Evolutionary conservation across 306 rosid species (phyloP).

Genomic region (Quercus bicolor): DNA sequence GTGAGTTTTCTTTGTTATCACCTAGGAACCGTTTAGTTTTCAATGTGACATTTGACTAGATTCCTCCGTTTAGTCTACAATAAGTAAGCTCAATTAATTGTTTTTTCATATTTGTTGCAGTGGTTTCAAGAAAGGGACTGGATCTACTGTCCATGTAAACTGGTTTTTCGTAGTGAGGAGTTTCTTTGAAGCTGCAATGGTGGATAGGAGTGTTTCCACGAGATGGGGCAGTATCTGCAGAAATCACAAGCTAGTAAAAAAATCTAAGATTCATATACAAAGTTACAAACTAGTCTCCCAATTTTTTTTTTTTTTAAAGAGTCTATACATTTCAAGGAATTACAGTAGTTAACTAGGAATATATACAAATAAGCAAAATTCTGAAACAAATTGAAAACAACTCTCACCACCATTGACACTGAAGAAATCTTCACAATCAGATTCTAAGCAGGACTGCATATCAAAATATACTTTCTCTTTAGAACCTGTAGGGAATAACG

Average conservation of each 20-base stretch:
- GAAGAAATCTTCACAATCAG: conserved; percentile 49
- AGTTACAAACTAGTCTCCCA: background rate
- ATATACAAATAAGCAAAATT: background rate
- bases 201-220: background rate
- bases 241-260: background rate
- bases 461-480: conserved; percentile 32
- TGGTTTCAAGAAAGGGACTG: background rate
- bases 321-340: background rate
- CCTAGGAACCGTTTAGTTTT: background rate
- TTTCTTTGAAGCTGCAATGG: background rate
- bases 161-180: background rate
- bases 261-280: background rate
- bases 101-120: conserved; percentile 18
- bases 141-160: background rate
- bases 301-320: background rate
- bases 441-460: conserved; percentile 28
- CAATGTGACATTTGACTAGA: background rate
- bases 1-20: background rate
- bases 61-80: background rate
- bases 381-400: background rate
- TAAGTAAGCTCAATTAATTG: conserved; percentile 32
- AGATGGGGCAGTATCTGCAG: conserved; percentile 32
- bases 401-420: conserved; percentile 40
- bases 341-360: no score
- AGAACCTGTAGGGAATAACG: conserved; percentile 21